phyloP scores from a whole-genome alignment of 169 alveolate genomes.

The Babesia divergens region DNA sequence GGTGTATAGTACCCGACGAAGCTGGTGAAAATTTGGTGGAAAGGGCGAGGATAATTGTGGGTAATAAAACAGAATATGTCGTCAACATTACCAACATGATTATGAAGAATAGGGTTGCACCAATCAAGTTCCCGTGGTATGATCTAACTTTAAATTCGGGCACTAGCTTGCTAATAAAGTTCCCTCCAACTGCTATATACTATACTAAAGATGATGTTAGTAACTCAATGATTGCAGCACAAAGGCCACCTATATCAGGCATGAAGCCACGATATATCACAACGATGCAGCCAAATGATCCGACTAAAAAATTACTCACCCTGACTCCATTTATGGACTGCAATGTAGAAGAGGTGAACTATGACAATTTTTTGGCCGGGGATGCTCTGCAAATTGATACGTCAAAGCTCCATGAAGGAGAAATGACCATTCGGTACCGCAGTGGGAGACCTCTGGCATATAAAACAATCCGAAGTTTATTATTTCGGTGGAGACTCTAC shows the following conservation, averaged over 20 bases:
- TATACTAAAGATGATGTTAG: too few relatives aligned
- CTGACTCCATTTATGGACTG: too few relatives aligned
- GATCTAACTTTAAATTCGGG: constrained; percentile 10
- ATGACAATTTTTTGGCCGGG: too few relatives aligned
- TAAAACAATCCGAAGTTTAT: too few relatives aligned
- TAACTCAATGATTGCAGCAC: too few relatives aligned
- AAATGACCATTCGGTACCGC: neutral
- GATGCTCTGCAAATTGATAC: neutral
- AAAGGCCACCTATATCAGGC: too few relatives aligned
- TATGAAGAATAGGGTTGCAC: neutral
- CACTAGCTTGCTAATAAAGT: neutral
- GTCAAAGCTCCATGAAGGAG: neutral
- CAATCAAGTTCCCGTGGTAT: neutral
- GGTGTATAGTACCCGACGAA: neutral
- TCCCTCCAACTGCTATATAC: neutral
- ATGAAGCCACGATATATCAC: too few relatives aligned
- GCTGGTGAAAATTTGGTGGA: neutral
- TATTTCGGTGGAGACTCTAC: too few relatives aligned
- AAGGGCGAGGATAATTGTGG: neutral
- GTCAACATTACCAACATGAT: neutral
- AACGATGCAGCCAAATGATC: too few relatives aligned
- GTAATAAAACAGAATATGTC: neutral
- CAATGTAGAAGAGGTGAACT: too few relatives aligned
- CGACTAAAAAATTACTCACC: too few relatives aligned
- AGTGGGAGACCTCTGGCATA: neutral